phyloP scores from a whole-genome alignment of 768 basidiomycete genomes.

The Termitomyces sp. region DNA sequence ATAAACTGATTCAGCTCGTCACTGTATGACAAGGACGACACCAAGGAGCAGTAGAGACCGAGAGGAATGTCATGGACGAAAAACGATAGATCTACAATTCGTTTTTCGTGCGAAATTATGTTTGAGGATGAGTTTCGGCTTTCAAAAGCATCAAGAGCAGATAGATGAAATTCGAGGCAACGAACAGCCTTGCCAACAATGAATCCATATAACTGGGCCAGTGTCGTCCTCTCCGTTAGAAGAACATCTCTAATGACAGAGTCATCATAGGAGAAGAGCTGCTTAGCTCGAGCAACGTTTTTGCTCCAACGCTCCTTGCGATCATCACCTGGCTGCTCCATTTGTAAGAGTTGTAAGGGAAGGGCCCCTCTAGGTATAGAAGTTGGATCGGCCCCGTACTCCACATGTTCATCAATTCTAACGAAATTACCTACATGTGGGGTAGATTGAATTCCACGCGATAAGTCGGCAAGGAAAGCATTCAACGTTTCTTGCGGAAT shows the following conservation, averaged over 20 bases:
- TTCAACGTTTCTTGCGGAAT: slow-evolving; percentile 48
- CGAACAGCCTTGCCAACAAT: slow-evolving; percentile 62
- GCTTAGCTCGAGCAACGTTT: slow-evolving; percentile 38
- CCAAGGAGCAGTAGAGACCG: slow-evolving; percentile 55
- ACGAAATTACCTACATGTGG: slow-evolving; percentile 33
- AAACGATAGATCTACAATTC: slow-evolving; percentile 55
- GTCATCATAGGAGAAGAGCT: slow-evolving; percentile 50
- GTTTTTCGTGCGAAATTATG: slow-evolving; percentile 46
- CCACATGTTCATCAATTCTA: slow-evolving; percentile 47
- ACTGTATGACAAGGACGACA: slow-evolving; percentile 50
- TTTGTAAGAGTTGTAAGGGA: slow-evolving; percentile 40
- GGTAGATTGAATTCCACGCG: slow-evolving; percentile 30
- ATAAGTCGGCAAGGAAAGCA: slow-evolving; percentile 51
- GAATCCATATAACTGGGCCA: slow-evolving; percentile 74
- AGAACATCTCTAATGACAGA: slow-evolving; percentile 53
- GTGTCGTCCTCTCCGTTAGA: slow-evolving; percentile 61
- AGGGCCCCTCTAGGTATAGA: slow-evolving; percentile 25
- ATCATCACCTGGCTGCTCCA: slow-evolving; percentile 36
- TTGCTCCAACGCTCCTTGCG: slow-evolving; percentile 39
- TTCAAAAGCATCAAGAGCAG: slow-evolving; percentile 44
- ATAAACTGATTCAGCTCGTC: slow-evolving; percentile 54
- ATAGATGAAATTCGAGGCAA: slow-evolving; percentile 58
- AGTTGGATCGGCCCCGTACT: slow-evolving; percentile 43
- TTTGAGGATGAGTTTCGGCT: slow-evolving; percentile 27
- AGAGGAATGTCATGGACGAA: slow-evolving; percentile 63